phyloP scores from a whole-genome alignment of 192 early-diverging fungal genomes.

The Gaertneriomyces semiglobifer region DNA sequence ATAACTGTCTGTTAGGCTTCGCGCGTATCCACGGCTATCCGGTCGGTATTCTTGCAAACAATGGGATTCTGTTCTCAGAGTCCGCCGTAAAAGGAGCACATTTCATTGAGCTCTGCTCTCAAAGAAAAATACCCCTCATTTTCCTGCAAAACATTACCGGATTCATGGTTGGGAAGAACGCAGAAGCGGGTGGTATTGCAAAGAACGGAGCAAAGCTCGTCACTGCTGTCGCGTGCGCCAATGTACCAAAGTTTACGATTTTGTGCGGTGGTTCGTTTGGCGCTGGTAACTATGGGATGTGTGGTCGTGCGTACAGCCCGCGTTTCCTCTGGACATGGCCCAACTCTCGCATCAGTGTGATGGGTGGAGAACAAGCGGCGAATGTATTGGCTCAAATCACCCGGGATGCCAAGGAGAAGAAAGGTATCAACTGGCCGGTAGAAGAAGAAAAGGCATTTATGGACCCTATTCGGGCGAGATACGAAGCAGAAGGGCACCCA shows the following conservation, averaged over 20 bases:
- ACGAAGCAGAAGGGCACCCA: slow-evolving; percentile 93
- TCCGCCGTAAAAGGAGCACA: slow-evolving; percentile 93
- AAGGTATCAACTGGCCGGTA: slow-evolving; percentile 67
- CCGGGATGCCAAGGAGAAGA: slow-evolving; percentile 74
- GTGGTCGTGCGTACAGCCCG: slow-evolving; percentile 87
- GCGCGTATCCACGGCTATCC: slow-evolving; percentile 85
- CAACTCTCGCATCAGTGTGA: slow-evolving; percentile 84
- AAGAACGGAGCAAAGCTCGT: slow-evolving; percentile 98
- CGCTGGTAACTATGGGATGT: slow-evolving; percentile 96
- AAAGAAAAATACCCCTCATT: slow-evolving; percentile 81
- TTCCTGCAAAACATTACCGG: slow-evolving; percentile 96
- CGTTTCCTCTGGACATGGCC: slow-evolving; percentile 98
- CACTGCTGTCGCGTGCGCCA: slow-evolving; percentile 87
- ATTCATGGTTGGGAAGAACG: slow-evolving; percentile 93
- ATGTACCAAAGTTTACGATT: slow-evolving; percentile 91
- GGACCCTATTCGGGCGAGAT: slow-evolving; percentile 72
- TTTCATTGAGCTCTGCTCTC: slow-evolving; percentile 88
- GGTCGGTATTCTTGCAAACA: slow-evolving; percentile 93
- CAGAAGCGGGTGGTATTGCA: slow-evolving; percentile 92
- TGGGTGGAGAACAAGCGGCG: slow-evolving; percentile 97
- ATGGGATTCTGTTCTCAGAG: slow-evolving; percentile 93
- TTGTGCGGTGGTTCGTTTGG: slow-evolving; percentile 56
- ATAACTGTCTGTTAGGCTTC: slow-evolving; percentile 55
- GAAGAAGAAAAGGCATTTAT: slow-evolving; percentile 83
- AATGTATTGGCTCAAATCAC: slow-evolving; percentile 74